Evolutionary conservation across 345 rosid genomes (phyloP).

Genomic region (Moricandia arvensis): DNA sequence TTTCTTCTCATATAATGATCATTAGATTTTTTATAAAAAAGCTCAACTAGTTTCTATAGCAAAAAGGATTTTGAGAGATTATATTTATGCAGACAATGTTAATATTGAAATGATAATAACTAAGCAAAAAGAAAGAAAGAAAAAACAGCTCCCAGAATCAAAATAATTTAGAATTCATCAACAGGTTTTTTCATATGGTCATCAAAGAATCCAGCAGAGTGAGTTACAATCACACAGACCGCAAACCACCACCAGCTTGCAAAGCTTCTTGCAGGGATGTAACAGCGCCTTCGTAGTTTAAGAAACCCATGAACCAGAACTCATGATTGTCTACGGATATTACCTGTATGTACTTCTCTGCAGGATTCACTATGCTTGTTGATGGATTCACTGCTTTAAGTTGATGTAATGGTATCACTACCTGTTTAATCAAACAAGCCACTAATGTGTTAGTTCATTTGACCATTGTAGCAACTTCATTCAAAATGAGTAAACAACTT

Average conservation of each 20-base stretch:
- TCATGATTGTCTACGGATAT: constrained; percentile 58
- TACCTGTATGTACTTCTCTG: constrained; percentile 66
- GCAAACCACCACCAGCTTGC: constrained; percentile 16
- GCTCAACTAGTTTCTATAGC: constrained; percentile 3
- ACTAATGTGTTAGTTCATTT: background rate
- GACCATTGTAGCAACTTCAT: background rate
- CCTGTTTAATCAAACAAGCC: constrained; percentile 41
- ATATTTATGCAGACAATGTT: constrained; percentile 11
- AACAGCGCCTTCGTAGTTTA: constrained; percentile 54
- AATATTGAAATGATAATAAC: background rate
- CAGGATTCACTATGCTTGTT: constrained; percentile 49
- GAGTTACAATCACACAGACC: background rate
- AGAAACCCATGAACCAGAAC: constrained; percentile 75
- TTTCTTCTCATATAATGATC: background rate
- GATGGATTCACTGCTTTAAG: constrained; percentile 70
- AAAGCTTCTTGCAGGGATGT: constrained; percentile 13
- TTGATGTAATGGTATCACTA: constrained; percentile 66
- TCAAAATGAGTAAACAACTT: background rate
- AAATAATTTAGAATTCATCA: constrained; percentile 10
- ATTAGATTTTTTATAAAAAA: background rate
- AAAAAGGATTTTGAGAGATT: background rate
- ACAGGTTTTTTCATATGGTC: no score
- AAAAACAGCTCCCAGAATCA: background rate
- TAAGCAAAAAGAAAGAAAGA: background rate
- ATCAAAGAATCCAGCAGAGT: background rate